These are phyloP conservation scores for Polyrhizophydium stewartii DNA, from an alignment of 371 early-diverging fungal genomes.

Conservation along the genomic window DNA sequence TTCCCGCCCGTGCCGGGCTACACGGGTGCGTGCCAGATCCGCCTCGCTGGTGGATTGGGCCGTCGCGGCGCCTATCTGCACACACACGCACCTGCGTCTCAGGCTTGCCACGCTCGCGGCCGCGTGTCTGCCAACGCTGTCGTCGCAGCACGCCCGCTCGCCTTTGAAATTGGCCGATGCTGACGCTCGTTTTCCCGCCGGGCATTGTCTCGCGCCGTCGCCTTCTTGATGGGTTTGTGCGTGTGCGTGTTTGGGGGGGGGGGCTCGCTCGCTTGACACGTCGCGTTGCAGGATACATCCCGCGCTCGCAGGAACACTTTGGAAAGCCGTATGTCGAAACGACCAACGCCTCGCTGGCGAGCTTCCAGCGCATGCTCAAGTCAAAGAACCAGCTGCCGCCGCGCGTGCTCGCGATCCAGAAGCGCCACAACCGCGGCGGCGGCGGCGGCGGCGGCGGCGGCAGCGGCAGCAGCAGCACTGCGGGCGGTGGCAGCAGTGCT, in stretches of 20 bases:
- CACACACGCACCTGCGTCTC: too few species aligned
- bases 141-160: neutral
- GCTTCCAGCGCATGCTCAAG: constrained; percentile 40
- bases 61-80: too few species aligned
- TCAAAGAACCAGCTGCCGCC: constrained; percentile 38
- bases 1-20: constrained; percentile 53
- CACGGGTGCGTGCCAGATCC: too few species aligned
- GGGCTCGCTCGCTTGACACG: too few species aligned
- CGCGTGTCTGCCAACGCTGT: neutral
- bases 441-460: neutral
- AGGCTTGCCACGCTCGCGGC: too few species aligned
- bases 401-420: constrained; percentile 33
- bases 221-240: too few species aligned
- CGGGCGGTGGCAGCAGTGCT: constrained; percentile 5
- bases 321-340: constrained; percentile 47
- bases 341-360: constrained; percentile 37
- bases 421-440: neutral
- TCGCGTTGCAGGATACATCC: constrained; percentile 47
- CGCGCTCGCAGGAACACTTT: constrained; percentile 48
- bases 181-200: too few species aligned
- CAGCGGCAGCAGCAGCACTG: neutral
- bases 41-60: too few species aligned
- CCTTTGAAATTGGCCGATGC: neutral
- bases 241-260: too few species aligned
- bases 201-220: too few species aligned